Conservation (phyloP, 2,329 filamentous ascomycete genomes). For the Alternaria infectoria region DNA sequence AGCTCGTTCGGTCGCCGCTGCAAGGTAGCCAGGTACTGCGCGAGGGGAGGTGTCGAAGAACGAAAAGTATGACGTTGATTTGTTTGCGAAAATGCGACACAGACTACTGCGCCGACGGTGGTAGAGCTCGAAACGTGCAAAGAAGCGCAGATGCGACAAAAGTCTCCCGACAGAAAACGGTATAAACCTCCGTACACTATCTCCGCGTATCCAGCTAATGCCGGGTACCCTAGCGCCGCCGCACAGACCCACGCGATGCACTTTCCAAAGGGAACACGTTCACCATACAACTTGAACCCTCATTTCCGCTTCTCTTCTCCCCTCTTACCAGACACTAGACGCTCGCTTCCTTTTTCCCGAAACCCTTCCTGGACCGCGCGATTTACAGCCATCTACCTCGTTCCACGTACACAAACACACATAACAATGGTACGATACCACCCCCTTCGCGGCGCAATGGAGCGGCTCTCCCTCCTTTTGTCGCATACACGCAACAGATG, state of each 20-base stretch:
- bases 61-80: neutral
- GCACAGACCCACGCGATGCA: constrained; percentile 22
- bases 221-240: neutral
- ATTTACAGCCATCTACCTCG: neutral
- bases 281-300: constrained; percentile 7
- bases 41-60: neutral
- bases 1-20: neutral
- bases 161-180: neutral
- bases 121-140: neutral
- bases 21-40: constrained; percentile 2
- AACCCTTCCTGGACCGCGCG: neutral
- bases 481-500: neutral
- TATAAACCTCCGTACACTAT: constrained; percentile 13
- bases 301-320: neutral
- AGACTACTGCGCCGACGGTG: neutral
- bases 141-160: neutral
- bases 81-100: neutral
- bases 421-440: neutral
- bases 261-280: constrained; percentile 21
- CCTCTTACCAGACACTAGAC: neutral
- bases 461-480: neutral
- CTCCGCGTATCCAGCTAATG: constrained; percentile 20
- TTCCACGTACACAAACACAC: neutral
- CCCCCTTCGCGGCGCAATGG: neutral
- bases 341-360: neutral